Conservation (phyloP, 441 rosid genomes). For the Adansonia gregorii region DNA sequence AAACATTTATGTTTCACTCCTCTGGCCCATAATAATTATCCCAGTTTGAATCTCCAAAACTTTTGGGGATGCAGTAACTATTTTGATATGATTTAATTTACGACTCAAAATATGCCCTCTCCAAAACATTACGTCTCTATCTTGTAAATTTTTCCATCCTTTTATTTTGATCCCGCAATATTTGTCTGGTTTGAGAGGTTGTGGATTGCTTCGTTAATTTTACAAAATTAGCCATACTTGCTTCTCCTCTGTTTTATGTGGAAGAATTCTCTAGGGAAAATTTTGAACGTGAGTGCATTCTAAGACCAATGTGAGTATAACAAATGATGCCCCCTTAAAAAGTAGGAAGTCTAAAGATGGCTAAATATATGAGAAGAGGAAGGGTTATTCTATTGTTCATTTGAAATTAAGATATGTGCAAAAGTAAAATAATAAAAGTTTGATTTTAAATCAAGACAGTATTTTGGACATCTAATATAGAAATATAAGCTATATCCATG, state of each 20-base stretch:
- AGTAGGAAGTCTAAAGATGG: not conserved
- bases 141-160: not conserved
- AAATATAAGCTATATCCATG: not conserved
- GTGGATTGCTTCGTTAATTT: not conserved
- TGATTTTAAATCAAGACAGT: constrained; percentile 3
- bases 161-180: not conserved
- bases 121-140: not conserved
- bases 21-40: not conserved
- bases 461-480: not conserved
- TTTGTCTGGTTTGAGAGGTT: not conserved
- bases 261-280: not conserved
- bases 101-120: not conserved
- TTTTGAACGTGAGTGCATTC: not conserved
- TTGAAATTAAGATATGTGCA: not conserved
- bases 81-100: not conserved
- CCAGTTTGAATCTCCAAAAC: not conserved
- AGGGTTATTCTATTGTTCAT: not conserved
- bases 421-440: constrained; percentile 4
- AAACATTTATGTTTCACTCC: not conserved
- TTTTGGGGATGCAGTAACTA: not conserved
- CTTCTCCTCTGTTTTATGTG: not conserved
- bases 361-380: not conserved
- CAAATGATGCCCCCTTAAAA: not conserved
- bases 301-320: not conserved
- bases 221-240: not conserved